phyloP scores from a whole-genome alignment of 208 protist genomes.

The Trypanosomatidae sp. region DNA sequence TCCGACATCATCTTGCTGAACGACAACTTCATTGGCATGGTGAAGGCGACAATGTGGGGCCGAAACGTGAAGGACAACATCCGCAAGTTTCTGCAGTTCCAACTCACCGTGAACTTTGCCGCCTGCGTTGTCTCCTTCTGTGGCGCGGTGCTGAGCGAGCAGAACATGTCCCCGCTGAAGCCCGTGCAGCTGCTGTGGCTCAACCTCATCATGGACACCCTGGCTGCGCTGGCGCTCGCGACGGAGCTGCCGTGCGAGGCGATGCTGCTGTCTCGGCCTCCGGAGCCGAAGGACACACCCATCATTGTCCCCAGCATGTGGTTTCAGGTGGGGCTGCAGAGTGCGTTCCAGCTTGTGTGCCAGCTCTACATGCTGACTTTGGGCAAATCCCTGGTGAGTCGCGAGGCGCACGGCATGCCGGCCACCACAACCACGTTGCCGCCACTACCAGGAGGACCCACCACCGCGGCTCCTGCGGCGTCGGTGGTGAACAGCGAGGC shows the following conservation, averaged over 20 bases:
- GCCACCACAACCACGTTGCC: neutral
- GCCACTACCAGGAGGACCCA: too few species aligned
- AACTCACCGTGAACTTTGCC: conserved; percentile 96
- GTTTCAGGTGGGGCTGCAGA: conserved; percentile 81
- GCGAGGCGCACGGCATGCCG: neutral
- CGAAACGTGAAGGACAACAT: conserved; percentile 98
- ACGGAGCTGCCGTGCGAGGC: conserved; percentile 85
- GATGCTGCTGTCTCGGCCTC: conserved; percentile 67
- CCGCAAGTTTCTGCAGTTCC: conserved; percentile 98
- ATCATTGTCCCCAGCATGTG: conserved; percentile 94
- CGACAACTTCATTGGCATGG: conserved; percentile 98
- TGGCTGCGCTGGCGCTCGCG: conserved; percentile 91
- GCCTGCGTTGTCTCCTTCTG: conserved; percentile 92
- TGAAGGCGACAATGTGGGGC: conserved; percentile 97
- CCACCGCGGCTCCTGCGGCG: too few species aligned
- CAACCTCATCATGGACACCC: conserved; percentile 95
- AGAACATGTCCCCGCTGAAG: conserved; percentile 86
- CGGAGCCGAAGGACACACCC: conserved; percentile 76
- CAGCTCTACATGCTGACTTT: conserved; percentile 62
- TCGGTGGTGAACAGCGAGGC: conserved; percentile 22
- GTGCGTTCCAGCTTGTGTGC: conserved; percentile 70
- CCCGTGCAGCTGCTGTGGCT: conserved; percentile 94
- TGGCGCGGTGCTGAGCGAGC: conserved; percentile 79
- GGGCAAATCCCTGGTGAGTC: conserved; percentile 28
- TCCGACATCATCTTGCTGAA: conserved; percentile 96